phyloP scores from a whole-genome alignment of 1,284 basidiomycete genomes.

The Tremellales sp. region DNA sequence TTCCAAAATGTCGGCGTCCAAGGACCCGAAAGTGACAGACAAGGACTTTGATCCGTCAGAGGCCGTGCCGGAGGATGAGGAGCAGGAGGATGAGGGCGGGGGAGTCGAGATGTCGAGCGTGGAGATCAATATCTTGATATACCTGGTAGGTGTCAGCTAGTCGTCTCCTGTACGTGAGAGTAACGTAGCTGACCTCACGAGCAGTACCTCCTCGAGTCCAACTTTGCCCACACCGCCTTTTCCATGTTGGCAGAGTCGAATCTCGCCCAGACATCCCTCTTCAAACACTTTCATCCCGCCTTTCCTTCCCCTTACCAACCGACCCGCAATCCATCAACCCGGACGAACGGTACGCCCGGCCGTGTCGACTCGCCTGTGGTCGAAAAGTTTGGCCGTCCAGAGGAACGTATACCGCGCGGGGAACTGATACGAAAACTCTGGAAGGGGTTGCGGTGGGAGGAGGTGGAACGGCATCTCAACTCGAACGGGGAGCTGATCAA shows the following conservation, averaged over 20 bases:
- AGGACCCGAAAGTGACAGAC: slow-evolving; percentile 18
- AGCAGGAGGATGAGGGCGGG: slow-evolving; percentile 9
- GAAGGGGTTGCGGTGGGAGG: slow-evolving; percentile 44
- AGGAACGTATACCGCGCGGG: slow-evolving; percentile 33
- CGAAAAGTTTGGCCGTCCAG: slow-evolving; percentile 23
- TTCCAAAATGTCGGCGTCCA: slow-evolving; percentile 27
- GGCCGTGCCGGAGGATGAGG: slow-evolving; percentile 14
- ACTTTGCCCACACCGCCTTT: slow-evolving; percentile 45
- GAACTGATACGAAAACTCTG: slow-evolving; percentile 43
- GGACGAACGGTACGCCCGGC: slow-evolving; percentile 5
- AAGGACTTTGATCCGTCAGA: slow-evolving; percentile 28
- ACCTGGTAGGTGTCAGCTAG: slow-evolving; percentile 37
- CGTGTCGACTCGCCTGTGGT: slow-evolving; percentile 9
- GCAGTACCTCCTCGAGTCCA: slow-evolving; percentile 45
- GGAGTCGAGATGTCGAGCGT: slow-evolving; percentile 33
- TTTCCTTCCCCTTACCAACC: slow-evolving; percentile 16
- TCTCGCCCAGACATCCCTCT: slow-evolving; percentile 36
- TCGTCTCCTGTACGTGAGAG: too few species aligned
- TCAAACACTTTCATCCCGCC: slow-evolving; percentile 40
- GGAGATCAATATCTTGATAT: slow-evolving; percentile 46
- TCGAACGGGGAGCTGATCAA: slow-evolving; percentile 5
- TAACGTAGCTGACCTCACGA: too few species aligned
- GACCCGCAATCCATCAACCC: slow-evolving; percentile 2
- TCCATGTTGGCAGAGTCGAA: slow-evolving; percentile 39
- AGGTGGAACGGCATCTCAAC: slow-evolving; percentile 35